Conservation (phyloP, 208 protist genomes). For the Angomonas desouzai region DNA sequence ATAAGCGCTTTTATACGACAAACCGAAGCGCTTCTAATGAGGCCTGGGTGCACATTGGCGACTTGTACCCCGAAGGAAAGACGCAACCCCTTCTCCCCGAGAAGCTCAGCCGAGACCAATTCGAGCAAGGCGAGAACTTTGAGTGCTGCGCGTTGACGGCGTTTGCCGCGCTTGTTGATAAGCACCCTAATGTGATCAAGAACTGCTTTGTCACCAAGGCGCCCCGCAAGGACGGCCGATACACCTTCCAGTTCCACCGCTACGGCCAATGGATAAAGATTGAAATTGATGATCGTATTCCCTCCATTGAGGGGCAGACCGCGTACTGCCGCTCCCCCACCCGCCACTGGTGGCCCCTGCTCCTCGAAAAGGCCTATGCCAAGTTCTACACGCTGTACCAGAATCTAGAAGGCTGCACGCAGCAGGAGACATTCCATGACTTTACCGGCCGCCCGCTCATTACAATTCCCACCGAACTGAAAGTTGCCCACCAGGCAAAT, state of each 20-base stretch:
- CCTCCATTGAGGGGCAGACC: constrained; percentile 40
- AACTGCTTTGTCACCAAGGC: constrained; percentile 49
- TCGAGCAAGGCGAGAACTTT: constrained; percentile 57
- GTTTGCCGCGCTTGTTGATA: constrained; percentile 42
- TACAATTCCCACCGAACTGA: constrained; percentile 30
- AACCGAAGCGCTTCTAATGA: constrained; percentile 37
- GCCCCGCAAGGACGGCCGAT: constrained; percentile 50
- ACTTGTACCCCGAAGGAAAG: constrained; percentile 64
- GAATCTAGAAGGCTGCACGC: constrained; percentile 45
- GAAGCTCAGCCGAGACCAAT: constrained; percentile 42
- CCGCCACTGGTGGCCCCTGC: constrained; percentile 67
- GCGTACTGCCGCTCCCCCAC: constrained; percentile 63
- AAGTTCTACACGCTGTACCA: constrained; percentile 81
- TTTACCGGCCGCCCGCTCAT: constrained; percentile 54
- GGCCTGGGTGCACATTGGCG: constrained; percentile 61
- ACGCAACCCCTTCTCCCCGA: constrained; percentile 43
- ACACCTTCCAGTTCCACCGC: constrained; percentile 64
- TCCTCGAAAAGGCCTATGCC: constrained; percentile 72
- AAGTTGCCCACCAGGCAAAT: constrained; percentile 28
- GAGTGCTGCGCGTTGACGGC: constrained; percentile 52
- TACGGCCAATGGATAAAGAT: constrained; percentile 60
- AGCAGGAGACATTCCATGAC: constrained; percentile 65
- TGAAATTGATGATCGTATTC: constrained; percentile 61
- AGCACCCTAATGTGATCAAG: constrained; percentile 45
- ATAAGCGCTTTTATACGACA: constrained; percentile 46